Evolutionary conservation across 371 early-diverging fungal species (phyloP).

Genomic region (Mortierella sp.): DNA sequence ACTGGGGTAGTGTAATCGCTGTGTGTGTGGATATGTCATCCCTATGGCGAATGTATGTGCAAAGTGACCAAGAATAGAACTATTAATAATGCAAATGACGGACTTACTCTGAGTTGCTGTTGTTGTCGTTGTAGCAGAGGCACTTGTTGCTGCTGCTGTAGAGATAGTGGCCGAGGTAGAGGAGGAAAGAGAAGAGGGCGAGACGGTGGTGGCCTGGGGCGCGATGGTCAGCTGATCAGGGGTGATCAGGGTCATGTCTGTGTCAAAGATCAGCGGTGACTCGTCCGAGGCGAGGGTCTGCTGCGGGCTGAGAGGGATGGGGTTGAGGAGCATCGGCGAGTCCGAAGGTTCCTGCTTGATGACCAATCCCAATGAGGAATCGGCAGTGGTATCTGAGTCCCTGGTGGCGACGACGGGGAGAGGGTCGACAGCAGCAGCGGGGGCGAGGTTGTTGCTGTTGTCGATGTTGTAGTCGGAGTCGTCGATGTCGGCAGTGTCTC

Average conservation of each 20-base stretch:
- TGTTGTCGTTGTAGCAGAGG: neutral
- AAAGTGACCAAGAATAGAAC: neutral
- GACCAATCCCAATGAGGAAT: conserved; percentile 17
- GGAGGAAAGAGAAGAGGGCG: conserved; percentile 5
- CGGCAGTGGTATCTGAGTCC: neutral
- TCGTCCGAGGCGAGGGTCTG: conserved; percentile 15
- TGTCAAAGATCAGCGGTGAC: conserved; percentile 22
- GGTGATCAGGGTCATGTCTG: conserved; percentile 19
- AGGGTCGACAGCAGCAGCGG: conserved; percentile 22
- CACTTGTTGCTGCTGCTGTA: neutral
- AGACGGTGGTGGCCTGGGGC: conserved; percentile 40
- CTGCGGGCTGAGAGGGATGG: conserved; percentile 24
- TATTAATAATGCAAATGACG: neutral
- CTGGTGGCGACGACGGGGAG: conserved; percentile 16
- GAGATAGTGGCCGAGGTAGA: neutral
- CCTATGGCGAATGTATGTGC: neutral
- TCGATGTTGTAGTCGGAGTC: conserved; percentile 6
- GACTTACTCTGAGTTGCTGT: conserved; percentile 12
- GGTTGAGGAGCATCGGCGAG: conserved; percentile 32
- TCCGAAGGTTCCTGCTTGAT: conserved; percentile 35
- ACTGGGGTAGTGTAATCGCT: too few species aligned
- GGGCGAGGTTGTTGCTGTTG: conserved; percentile 20
- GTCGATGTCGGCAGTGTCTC: conserved; percentile 20
- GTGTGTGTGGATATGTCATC: neutral
- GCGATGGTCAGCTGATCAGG: conserved; percentile 43